Percentiles rank a stretch among this genome's conserved stretches.
These are phyloP conservation scores for Fusarium anthophilum DNA, from an alignment of 2,329 filamentous ascomycete genomes.

Conservation along the genomic window DNA sequence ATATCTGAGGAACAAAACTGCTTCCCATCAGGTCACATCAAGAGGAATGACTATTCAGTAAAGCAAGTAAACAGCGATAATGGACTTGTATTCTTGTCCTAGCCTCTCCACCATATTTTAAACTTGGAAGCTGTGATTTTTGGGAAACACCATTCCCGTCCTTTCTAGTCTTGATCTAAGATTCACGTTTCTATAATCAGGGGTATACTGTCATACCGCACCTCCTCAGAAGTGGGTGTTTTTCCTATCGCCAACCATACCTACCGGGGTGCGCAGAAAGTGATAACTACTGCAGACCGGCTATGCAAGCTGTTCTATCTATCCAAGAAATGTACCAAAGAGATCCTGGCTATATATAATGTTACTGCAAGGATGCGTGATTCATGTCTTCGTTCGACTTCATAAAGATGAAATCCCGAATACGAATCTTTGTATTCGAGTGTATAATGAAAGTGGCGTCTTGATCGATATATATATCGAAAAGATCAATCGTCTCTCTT, in stretches of 20 bases:
- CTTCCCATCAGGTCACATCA: neutral
- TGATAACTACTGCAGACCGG: slow-evolving; percentile 5
- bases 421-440: slow-evolving; percentile 19
- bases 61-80: slow-evolving; percentile 18
- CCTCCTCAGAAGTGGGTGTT: slow-evolving; percentile 6
- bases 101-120: neutral
- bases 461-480: neutral
- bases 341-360: slow-evolving; percentile 34
- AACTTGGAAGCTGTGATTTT: neutral
- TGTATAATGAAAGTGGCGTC: neutral
- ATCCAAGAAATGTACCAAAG: slow-evolving; percentile 34
- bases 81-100: slow-evolving; percentile 30
- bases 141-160: neutral
- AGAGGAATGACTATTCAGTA: neutral
- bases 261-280: neutral
- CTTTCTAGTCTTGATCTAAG: slow-evolving; percentile 20
- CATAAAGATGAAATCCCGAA: slow-evolving; percentile 28
- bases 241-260: slow-evolving; percentile 12
- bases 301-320: slow-evolving; percentile 14
- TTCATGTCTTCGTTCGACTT: slow-evolving; percentile 35
- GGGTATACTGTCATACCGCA: slow-evolving; percentile 21
- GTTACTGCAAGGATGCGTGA: slow-evolving; percentile 19
- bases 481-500: slow-evolving; percentile 49
- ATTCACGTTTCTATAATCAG: slow-evolving; percentile 3
- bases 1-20: slow-evolving; percentile 14